Percentiles rank a stretch among this genome's conserved stretches.
Evolutionary conservation across 2,329 filamentous ascomycete species (phyloP).

Genomic region (Penicillium sp.): DNA sequence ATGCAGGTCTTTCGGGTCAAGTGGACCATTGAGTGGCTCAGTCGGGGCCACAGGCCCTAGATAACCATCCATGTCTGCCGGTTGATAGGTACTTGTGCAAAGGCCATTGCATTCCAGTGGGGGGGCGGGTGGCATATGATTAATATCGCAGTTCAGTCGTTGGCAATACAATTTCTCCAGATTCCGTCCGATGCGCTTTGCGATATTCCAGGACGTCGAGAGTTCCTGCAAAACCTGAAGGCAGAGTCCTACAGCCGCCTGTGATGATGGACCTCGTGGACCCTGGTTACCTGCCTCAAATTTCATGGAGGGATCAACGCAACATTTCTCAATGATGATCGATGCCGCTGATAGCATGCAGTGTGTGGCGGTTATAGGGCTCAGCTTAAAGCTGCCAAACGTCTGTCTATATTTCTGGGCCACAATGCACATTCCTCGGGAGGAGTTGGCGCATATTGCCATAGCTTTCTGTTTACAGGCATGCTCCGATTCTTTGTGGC

Average conservation of each 20-base stretch:
- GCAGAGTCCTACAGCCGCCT: slow-evolving; percentile 15
- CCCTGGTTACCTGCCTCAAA: background rate
- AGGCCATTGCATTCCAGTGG: background rate
- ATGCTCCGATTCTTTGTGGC: background rate
- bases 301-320: background rate
- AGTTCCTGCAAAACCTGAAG: slow-evolving; percentile 20
- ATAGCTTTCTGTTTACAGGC: slow-evolving; percentile 9
- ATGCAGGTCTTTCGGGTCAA: background rate
- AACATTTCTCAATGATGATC: slow-evolving; percentile 24
- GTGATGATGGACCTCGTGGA: slow-evolving; percentile 2
- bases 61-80: background rate
- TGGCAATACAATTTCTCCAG: slow-evolving; percentile 20
- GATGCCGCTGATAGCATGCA: slow-evolving; percentile 35
- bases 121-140: slow-evolving; percentile 7
- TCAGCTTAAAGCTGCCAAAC: slow-evolving; percentile 36
- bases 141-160: slow-evolving; percentile 11
- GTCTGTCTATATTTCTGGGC: slow-evolving; percentile 32
- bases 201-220: slow-evolving; percentile 24
- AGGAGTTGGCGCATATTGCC: slow-evolving; percentile 21
- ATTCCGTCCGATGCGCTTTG: slow-evolving; percentile 22
- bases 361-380: slow-evolving; percentile 37
- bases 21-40: background rate
- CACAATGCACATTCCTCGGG: slow-evolving; percentile 24
- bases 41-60: background rate
- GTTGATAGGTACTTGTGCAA: background rate